These are phyloP conservation scores for Penicillium cataractarum DNA, from an alignment of 495 filamentous ascomycete species.

Conservation along the genomic window DNA sequence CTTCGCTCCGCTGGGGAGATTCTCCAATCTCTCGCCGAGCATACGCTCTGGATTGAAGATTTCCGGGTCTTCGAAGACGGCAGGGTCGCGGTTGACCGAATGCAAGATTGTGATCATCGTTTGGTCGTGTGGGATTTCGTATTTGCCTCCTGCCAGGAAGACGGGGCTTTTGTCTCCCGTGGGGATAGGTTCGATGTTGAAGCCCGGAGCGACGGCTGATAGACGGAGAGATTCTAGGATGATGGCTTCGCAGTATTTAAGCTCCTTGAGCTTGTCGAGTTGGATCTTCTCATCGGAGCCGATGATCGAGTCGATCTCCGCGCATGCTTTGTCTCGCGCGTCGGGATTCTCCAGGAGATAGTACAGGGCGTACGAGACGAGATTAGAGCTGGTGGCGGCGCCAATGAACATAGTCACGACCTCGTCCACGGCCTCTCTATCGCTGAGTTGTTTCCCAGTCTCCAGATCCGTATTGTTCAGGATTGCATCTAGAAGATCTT, in stretches of 20 bases:
- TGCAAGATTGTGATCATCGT: conserved; percentile 64
- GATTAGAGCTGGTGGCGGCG: conserved; percentile 48
- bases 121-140: conserved; percentile 62
- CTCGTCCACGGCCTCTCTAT: conserved; percentile 67
- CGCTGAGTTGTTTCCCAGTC: conserved; percentile 64
- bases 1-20: conserved; percentile 61
- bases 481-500: conserved; percentile 73
- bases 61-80: conserved; percentile 65
- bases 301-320: conserved; percentile 48
- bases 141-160: conserved; percentile 64
- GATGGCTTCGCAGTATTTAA: conserved; percentile 67
- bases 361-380: conserved; percentile 48
- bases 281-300: conserved; percentile 35
- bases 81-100: conserved; percentile 69
- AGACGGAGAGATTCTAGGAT: conserved; percentile 76
- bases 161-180: conserved; percentile 52
- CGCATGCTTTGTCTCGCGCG: conserved; percentile 38
- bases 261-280: conserved; percentile 62
- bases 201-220: conserved; percentile 63
- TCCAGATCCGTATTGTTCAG: conserved; percentile 66
- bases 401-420: conserved; percentile 58
- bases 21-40: conserved; percentile 64
- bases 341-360: conserved; percentile 47
- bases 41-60: conserved; percentile 72
- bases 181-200: conserved; percentile 58